phyloP scores from a whole-genome alignment of 2,329 filamentous ascomycete species.

The Claviceps africana region DNA sequence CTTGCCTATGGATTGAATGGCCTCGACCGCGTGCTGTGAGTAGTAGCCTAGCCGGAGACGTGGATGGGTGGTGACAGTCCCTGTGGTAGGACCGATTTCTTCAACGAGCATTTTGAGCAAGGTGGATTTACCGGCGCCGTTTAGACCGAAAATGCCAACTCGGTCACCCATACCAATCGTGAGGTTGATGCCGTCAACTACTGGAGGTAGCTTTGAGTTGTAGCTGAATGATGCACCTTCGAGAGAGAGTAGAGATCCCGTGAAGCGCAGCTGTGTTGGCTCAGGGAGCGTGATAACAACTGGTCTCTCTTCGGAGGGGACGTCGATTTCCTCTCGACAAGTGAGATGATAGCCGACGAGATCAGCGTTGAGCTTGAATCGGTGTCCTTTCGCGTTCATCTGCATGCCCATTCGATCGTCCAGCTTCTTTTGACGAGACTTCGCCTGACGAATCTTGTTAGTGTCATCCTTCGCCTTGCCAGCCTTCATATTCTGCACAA shows the following conservation, averaged over 20 bases:
- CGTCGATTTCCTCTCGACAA: constrained; percentile 53
- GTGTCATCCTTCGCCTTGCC: constrained; percentile 69
- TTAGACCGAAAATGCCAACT: constrained; percentile 63
- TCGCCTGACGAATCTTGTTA: constrained; percentile 75
- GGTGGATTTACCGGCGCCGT: constrained; percentile 72
- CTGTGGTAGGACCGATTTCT: constrained; percentile 41
- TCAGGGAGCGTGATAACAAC: constrained; percentile 45
- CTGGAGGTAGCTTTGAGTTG: constrained; percentile 17
- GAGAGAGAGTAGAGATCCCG: constrained; percentile 56
- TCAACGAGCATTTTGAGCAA: constrained; percentile 58
- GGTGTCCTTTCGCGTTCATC: constrained; percentile 53
- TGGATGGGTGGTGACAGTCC: constrained; percentile 51
- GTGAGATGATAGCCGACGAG: constrained; percentile 46
- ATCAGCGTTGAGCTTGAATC: constrained; percentile 74
- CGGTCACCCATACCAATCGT: constrained; percentile 61
- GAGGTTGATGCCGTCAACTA: constrained; percentile 51
- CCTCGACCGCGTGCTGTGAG: constrained; percentile 65
- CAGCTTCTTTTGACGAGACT: constrained; percentile 70
- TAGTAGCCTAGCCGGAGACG: constrained; percentile 61
- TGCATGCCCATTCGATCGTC: constrained; percentile 70
- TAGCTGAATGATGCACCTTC: constrained; percentile 59
- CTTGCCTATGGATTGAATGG: constrained; percentile 42
- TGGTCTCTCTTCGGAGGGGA: constrained; percentile 48
- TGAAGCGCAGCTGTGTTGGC: constrained; percentile 58
- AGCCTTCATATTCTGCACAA: constrained; percentile 58